phyloP scores from a whole-genome alignment of 495 filamentous ascomycete species.

The Choiromyces venosus region DNA sequence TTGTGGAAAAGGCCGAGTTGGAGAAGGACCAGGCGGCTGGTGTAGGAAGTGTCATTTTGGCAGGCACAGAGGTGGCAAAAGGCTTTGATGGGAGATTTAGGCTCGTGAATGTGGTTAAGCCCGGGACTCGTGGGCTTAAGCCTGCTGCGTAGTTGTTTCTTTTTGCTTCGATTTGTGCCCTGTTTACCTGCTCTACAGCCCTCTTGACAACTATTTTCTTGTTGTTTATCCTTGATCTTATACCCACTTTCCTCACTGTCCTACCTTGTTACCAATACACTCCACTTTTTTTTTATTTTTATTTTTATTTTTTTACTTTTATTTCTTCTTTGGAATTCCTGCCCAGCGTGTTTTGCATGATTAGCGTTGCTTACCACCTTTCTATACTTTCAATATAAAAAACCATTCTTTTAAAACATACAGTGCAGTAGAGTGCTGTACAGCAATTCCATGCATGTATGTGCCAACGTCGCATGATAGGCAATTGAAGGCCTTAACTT shows the following conservation, averaged over 20 bases:
- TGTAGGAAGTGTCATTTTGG: background rate
- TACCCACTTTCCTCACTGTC: background rate
- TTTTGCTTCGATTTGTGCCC: background rate
- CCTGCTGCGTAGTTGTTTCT: background rate
- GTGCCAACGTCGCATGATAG: no score
- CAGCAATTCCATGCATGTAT: background rate
- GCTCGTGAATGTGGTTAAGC: background rate
- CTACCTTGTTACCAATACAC: background rate
- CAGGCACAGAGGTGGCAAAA: background rate
- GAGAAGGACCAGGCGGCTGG: background rate
- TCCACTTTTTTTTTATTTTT: background rate
- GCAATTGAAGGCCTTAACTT: no score
- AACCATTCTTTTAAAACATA: background rate
- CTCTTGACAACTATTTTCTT: background rate
- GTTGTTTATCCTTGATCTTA: background rate
- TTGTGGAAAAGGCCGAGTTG: slow-evolving; percentile 51
- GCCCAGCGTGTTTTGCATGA: background rate
- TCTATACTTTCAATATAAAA: background rate
- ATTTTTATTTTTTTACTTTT: no score
- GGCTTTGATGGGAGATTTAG: background rate
- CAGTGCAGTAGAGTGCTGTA: no score
- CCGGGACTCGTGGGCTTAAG: background rate
- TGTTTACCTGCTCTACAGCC: background rate
- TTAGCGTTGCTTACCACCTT: background rate
- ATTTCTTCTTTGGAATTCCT: no score